These are phyloP conservation scores for Serpula lacrymans DNA, from an alignment of 768 basidiomycete genomes.

Conservation along the genomic window DNA sequence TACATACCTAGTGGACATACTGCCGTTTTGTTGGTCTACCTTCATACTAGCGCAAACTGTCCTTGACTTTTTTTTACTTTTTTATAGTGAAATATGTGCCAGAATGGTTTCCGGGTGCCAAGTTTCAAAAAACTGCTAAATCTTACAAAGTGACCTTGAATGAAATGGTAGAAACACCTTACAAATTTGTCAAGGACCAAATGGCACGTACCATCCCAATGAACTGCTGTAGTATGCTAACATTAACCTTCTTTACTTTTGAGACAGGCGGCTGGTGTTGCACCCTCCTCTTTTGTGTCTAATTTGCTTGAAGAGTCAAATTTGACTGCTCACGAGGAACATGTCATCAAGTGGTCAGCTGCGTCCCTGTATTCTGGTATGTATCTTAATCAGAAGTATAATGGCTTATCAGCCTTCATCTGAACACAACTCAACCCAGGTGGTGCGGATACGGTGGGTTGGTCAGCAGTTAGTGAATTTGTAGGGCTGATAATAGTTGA, in stretches of 20 bases:
- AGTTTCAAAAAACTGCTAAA: conserved; percentile 30
- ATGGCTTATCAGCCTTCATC: too few relatives aligned
- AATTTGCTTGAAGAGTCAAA: conserved; percentile 35
- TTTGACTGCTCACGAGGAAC: conserved; percentile 29
- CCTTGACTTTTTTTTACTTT: conserved; percentile 1
- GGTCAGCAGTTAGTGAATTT: conserved; percentile 15
- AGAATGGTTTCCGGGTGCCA: conserved; percentile 33
- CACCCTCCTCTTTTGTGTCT: conserved; percentile 43
- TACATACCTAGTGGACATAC: conserved; percentile 24
- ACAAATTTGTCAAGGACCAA: conserved; percentile 39
- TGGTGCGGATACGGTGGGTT: too few relatives aligned
- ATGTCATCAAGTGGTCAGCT: conserved; percentile 40
- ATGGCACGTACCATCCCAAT: conserved; percentile 36
- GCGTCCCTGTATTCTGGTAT: conserved; percentile 45
- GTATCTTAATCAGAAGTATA: conserved; percentile 14
- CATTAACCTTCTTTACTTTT: neutral
- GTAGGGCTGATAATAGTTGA: conserved; percentile 19
- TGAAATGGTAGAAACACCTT: conserved; percentile 43
- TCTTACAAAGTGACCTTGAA: conserved; percentile 22
- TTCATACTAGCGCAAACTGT: neutral
- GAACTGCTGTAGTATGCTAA: neutral
- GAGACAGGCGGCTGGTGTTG: conserved; percentile 37
- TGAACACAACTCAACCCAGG: neutral
- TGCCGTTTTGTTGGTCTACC: conserved; percentile 21
- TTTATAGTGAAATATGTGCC: conserved; percentile 27